phyloP scores from a whole-genome alignment of 805 yeast genomes.

The Pichia paraexigua region DNA sequence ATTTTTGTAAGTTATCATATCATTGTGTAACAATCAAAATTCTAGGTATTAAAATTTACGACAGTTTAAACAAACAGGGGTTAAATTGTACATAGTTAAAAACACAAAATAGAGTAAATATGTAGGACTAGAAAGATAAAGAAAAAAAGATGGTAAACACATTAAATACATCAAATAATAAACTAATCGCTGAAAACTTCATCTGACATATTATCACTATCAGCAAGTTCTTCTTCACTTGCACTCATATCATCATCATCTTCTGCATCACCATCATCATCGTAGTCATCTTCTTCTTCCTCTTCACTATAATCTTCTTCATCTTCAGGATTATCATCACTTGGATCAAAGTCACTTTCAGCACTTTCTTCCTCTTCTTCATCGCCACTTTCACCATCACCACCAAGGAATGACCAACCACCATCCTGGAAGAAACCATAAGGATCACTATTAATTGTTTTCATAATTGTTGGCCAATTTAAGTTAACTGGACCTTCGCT shows the following conservation, averaged over 20 bases:
- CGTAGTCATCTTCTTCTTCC: constrained; percentile 24
- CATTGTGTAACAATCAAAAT: background rate
- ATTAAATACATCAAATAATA: background rate
- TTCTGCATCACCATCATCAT: constrained; percentile 18
- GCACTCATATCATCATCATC: constrained; percentile 20
- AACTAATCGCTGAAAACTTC: constrained; percentile 26
- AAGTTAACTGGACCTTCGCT: constrained; percentile 93
- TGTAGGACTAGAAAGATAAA: too few relatives aligned
- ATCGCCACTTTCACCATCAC: constrained; percentile 72
- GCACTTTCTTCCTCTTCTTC: constrained; percentile 62
- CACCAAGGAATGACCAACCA: constrained; percentile 92
- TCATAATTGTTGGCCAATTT: constrained; percentile 95
- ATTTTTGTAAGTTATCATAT: constrained; percentile 33
- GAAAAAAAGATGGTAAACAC: too few relatives aligned
- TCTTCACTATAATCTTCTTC: constrained; percentile 35
- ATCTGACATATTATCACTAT: constrained; percentile 23
- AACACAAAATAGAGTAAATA: background rate
- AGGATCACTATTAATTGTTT: constrained; percentile 85
- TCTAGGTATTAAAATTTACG: background rate
- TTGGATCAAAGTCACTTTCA: constrained; percentile 56
- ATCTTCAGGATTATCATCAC: constrained; percentile 53
- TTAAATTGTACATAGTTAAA: constrained; percentile 1
- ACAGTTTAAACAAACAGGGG: background rate
- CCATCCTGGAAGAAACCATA: constrained; percentile 90
- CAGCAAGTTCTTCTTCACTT: constrained; percentile 22